Percentiles rank a stretch among this genome's conserved stretches.
Conservation (phyloP, 805 yeast genomes). For the Pichia kluyveri region DNA sequence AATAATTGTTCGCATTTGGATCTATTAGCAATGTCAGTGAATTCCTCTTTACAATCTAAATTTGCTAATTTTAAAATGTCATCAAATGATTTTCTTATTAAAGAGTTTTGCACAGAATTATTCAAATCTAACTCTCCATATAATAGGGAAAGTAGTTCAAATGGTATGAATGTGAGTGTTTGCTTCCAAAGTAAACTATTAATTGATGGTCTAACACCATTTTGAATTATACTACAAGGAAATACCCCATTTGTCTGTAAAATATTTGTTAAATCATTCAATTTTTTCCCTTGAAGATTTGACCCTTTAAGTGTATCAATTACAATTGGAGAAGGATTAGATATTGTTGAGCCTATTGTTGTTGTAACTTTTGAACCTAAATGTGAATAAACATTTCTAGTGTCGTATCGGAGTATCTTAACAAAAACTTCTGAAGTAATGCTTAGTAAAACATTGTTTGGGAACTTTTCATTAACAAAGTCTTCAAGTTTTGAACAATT, state of each 20-base stretch:
- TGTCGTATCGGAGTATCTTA: slow-evolving; percentile 8
- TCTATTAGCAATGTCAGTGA: slow-evolving; percentile 17
- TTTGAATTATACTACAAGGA: slow-evolving; percentile 19
- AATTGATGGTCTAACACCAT: slow-evolving; percentile 20
- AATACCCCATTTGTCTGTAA: slow-evolving; percentile 19
- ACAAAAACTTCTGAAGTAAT: slow-evolving; percentile 21
- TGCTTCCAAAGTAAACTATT: slow-evolving; percentile 23
- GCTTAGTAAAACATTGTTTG: slow-evolving; percentile 14
- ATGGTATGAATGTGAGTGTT: slow-evolving; percentile 18
- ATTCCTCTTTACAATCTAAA: slow-evolving; percentile 17
- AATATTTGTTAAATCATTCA: slow-evolving; percentile 13
- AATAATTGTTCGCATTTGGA: slow-evolving; percentile 10
- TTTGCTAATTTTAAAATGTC: slow-evolving; percentile 18
- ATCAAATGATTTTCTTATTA: slow-evolving; percentile 16
- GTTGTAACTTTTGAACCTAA: slow-evolving; percentile 18
- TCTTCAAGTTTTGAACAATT: slow-evolving; percentile 17
- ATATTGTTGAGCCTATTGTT: slow-evolving; percentile 17
- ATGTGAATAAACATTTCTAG: slow-evolving; percentile 13
- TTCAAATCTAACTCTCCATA: slow-evolving; percentile 13
- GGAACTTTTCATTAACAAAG: slow-evolving; percentile 7
- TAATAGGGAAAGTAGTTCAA: slow-evolving; percentile 16
- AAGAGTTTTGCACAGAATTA: slow-evolving; percentile 1
- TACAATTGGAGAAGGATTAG: neutral
- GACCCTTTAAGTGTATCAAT: slow-evolving; percentile 13
- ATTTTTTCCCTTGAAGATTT: slow-evolving; percentile 13